Conservation (phyloP, 768 basidiomycete species). For the Leccinum uliginosum region DNA sequence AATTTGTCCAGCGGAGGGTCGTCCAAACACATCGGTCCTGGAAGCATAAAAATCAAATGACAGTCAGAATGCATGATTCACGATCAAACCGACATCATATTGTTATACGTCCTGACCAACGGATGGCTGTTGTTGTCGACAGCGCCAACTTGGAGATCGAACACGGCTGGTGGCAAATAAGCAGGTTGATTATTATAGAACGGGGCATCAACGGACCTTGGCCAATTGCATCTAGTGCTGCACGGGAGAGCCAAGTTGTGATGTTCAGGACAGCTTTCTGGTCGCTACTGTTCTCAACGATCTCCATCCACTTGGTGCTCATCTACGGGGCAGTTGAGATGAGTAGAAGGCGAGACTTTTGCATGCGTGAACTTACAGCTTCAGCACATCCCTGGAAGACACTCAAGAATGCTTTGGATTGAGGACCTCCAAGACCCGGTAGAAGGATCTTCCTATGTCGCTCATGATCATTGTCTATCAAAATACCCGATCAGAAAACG, state of each 20-base stretch:
- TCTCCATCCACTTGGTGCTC: neutral
- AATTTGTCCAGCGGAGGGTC: conserved; percentile 13
- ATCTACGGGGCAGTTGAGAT: neutral
- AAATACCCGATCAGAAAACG: neutral
- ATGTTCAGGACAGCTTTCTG: neutral
- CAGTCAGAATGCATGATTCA: conserved; percentile 2
- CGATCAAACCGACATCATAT: conserved; percentile 8
- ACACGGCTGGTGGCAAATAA: conserved; percentile 11
- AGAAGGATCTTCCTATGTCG: conserved; percentile 53
- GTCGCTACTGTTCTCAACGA: neutral
- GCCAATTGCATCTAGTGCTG: conserved; percentile 35
- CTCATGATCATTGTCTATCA: conserved; percentile 39
- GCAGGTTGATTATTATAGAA: neutral
- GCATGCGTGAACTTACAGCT: conserved; percentile 14
- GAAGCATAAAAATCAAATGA: conserved; percentile 2
- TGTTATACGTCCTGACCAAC: conserved; percentile 7
- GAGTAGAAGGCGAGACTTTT: neutral
- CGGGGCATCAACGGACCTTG: conserved; percentile 29
- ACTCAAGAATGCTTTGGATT: conserved; percentile 46
- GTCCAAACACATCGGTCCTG: conserved; percentile 16
- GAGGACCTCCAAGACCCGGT: conserved; percentile 49
- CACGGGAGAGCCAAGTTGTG: neutral
- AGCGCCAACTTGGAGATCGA: conserved; percentile 43
- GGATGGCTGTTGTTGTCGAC: conserved; percentile 9
- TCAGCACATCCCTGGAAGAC: conserved; percentile 40